Evolutionary conservation across 768 basidiomycete genomes (phyloP), one percentile per base, ranked within the genome.

Genomic region (Ramaria sp.): DNA sequence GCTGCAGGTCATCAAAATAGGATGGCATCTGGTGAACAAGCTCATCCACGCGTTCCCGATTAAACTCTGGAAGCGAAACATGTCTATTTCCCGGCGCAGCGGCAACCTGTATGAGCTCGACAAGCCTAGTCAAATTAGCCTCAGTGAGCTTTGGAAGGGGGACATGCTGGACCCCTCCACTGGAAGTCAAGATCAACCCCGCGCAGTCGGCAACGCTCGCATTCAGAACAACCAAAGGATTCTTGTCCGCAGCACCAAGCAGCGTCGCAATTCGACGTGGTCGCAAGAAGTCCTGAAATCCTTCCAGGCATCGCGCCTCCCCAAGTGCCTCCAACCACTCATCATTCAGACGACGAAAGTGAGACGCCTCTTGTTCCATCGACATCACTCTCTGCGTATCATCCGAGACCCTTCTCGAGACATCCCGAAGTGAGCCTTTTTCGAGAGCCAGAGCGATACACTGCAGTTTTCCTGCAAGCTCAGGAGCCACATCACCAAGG

Each of bases 161-260:
- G 34, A 61, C 48, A 53, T 53, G 59, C 18, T 56, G 49, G 38
- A 57, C 50, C 9, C 18, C 48, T 7, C n/a, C n/a, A n/a, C 42
- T 32, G n/a, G 27, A 48, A 25, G 54, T 58, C 30, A 61, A 13
- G 13, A 63, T 39, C 44, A 63, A 49, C 18, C 57, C 61, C 45
- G 57, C 60, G 45, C 60, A 59, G 9, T 59, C 60, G 48, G 30
- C 10, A 32, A 32, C 10, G 30, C 30, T 58, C 5, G 57, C 55
- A 43, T 61, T 60, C 8, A 61, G 27, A 15, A 60, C 39, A 5
- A 65, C 57, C 13, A 62, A 59, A 8, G 63, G 61, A 0, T 61
- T 61, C 10, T 59, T 41, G 9, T 45, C 10, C 0, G 61, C 62
- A 12, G 63, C 61, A 1, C 27, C 20, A 8, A 30, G 24, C 16